Percentiles rank a stretch among this genome's conserved stretches.
Conservation (phyloP, 495 filamentous ascomycete species). For the Opeltia flavorubescens region DNA sequence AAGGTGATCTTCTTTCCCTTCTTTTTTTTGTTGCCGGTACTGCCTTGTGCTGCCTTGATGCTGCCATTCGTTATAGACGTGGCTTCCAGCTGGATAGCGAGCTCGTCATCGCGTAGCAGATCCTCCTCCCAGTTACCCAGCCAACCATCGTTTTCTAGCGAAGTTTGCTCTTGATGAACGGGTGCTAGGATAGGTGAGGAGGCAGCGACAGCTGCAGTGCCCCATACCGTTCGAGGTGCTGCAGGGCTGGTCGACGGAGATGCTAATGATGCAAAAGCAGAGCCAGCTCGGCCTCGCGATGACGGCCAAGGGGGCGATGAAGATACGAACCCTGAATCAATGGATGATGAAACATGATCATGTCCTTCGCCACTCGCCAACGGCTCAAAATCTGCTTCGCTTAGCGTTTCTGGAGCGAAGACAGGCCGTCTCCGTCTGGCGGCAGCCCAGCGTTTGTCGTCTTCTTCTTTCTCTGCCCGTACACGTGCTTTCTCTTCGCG, state of each 20-base stretch:
- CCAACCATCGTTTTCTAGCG: conserved; percentile 59
- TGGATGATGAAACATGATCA: conserved; percentile 23
- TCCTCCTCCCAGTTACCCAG: conserved; percentile 62
- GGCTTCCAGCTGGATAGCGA: conserved; percentile 27
- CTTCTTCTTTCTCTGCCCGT: conserved; percentile 74
- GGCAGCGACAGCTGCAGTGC: conserved; percentile 47
- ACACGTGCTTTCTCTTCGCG: conserved; percentile 84
- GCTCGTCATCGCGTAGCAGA: conserved; percentile 37
- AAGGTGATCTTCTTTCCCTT: conserved; percentile 89
- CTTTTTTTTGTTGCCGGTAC: conserved; percentile 54
- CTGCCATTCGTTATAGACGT: conserved; percentile 22
- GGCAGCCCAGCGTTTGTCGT: conserved; percentile 44
- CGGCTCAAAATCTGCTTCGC: conserved; percentile 52
- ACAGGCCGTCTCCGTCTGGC: conserved; percentile 33
- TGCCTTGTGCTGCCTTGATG: conserved; percentile 14
- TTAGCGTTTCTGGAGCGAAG: conserved; percentile 28
- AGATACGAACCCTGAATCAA: conserved; percentile 30
- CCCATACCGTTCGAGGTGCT: conserved; percentile 72
- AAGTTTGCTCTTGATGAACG: conserved; percentile 21
- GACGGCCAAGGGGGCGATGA: conserved; percentile 44
- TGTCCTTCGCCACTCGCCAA: conserved; percentile 33
- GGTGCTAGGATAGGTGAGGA: conserved; percentile 34
- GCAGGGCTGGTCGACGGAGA: conserved; percentile 68
- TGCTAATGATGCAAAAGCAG: conserved; percentile 46
- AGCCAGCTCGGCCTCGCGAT: conserved; percentile 29